Evolutionary conservation across 257 asterid genomes (phyloP).

Genomic region (Solanum etuberosum): DNA sequence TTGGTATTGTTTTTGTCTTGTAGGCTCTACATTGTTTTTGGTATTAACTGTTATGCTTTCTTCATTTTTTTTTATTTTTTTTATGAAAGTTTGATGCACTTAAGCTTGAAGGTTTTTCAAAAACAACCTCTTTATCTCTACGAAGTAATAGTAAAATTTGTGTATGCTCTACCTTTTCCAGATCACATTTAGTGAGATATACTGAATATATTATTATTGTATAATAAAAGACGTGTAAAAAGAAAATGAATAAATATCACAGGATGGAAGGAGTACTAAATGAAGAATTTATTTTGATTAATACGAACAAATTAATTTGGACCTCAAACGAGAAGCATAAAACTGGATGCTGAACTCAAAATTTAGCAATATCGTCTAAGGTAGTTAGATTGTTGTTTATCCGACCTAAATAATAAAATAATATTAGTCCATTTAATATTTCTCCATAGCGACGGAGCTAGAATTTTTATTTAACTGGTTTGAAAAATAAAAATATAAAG

Average conservation of each 20-base stretch:
- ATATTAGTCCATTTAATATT: too few relatives aligned
- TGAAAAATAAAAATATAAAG: too few relatives aligned
- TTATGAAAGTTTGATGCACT: not conserved
- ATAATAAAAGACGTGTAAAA: not conserved
- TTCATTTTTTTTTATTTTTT: too few relatives aligned
- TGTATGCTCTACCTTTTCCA: not conserved
- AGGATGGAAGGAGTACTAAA: not conserved
- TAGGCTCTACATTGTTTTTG: not conserved
- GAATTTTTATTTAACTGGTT: too few relatives aligned
- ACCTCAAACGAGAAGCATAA: too few relatives aligned
- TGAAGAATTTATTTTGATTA: not conserved
- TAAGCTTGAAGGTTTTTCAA: not conserved
- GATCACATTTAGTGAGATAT: not conserved
- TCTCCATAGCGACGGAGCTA: too few relatives aligned
- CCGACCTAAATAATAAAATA: too few relatives aligned
- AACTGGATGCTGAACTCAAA: not conserved
- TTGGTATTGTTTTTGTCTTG: not conserved
- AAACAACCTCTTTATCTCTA: not conserved
- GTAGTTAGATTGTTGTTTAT: too few relatives aligned
- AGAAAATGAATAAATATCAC: not conserved
- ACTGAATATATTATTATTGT: too few relatives aligned
- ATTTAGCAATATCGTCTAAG: too few relatives aligned
- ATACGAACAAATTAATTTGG: too few relatives aligned
- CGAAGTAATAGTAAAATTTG: not conserved
- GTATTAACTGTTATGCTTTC: not conserved